A percentile compares a stretch with the other conserved stretches of the same genome.
Conservation (phyloP, 108 stramenopile genomes). For the Nitzschia sp. region DNA sequence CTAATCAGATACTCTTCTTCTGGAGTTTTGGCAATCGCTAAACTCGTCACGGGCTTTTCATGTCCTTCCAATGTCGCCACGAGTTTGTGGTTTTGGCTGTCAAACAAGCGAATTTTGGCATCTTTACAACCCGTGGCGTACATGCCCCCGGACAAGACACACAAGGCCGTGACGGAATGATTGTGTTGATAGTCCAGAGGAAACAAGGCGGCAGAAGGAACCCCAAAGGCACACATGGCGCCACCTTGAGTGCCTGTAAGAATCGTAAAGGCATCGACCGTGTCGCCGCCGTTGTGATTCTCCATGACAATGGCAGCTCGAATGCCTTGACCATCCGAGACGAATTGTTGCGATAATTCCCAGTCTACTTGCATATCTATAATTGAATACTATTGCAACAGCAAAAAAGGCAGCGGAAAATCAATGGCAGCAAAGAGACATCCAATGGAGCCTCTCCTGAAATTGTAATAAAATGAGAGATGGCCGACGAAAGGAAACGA, state of each 20-base stretch:
- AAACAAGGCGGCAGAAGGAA: constrained; percentile 38
- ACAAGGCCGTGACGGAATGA: constrained; percentile 50
- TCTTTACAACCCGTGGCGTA: constrained; percentile 85
- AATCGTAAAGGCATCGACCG: constrained; percentile 24
- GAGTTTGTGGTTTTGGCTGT: constrained; percentile 49
- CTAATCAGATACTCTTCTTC: constrained; percentile 48
- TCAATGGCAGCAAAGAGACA: background rate
- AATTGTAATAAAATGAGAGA: no score
- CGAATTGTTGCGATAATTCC: constrained; percentile 55
- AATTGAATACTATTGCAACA: no score
- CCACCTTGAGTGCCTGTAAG: constrained; percentile 57
- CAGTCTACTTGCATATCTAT: constrained; percentile 61
- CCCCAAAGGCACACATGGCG: constrained; percentile 38
- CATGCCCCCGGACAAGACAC: constrained; percentile 1
- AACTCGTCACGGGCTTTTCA: constrained; percentile 79
- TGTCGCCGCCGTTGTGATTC: background rate
- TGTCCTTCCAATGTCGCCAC: constrained; percentile 62
- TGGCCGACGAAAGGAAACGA: no score
- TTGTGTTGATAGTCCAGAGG: constrained; percentile 51
- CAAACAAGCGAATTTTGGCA: constrained; percentile 70
- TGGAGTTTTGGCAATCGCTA: constrained; percentile 45
- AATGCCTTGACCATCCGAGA: constrained; percentile 52
- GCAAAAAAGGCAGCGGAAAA: background rate
- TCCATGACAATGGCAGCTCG: constrained; percentile 41
- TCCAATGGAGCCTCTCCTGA: no score